These are phyloP conservation scores for Vinca major DNA, from an alignment of 305 asterid species.

Conservation along the genomic window DNA sequence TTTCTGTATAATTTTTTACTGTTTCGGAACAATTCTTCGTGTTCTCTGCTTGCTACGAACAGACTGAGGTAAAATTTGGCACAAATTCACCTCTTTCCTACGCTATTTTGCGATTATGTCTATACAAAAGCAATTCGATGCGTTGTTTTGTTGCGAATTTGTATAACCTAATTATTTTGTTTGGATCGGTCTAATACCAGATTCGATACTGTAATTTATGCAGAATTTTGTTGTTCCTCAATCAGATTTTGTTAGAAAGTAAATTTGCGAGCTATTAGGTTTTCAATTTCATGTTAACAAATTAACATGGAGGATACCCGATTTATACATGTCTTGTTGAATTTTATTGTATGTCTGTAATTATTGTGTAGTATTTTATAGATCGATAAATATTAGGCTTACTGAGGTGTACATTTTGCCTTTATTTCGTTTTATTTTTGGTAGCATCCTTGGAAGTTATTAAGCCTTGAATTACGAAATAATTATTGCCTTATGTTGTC, in stretches of 20 bases:
- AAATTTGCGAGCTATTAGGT: background rate
- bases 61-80: slow-evolving; percentile 5
- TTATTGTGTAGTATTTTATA: background rate
- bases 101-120: background rate
- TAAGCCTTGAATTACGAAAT: background rate
- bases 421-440: background rate
- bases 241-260: background rate
- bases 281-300: background rate
- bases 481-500: background rate
- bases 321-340: background rate
- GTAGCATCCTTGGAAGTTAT: background rate
- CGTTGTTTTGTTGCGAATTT: background rate
- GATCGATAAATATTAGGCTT: background rate
- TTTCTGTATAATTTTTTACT: background rate
- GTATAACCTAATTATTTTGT: background rate
- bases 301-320: too few species aligned
- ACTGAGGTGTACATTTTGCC: background rate
- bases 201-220: background rate
- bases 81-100: background rate
- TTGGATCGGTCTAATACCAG: background rate
- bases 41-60: background rate
- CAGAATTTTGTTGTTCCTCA: background rate
- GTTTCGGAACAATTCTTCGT: background rate
- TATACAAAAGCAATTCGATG: background rate
- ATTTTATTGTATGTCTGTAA: background rate